These are phyloP conservation scores for Plantago elongata DNA, from an alignment of 257 asterid species.

Conservation along the genomic window DNA sequence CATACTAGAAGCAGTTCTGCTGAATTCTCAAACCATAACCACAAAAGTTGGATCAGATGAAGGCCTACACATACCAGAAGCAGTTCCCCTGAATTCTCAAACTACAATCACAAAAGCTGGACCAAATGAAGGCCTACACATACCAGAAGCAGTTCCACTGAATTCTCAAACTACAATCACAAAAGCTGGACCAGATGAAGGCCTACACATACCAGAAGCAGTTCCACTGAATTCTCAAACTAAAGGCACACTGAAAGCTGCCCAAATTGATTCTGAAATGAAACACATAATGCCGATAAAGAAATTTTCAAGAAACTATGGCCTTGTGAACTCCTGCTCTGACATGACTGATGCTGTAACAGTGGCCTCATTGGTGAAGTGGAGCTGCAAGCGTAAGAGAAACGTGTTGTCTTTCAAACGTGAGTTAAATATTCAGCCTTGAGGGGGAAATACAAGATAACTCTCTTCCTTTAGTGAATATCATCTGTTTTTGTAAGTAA, in stretches of 20 bases:
- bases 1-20: background rate
- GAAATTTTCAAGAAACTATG: conserved; percentile 27
- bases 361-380: background rate
- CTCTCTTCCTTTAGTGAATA: background rate
- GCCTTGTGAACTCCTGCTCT: conserved; percentile 6
- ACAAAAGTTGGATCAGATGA: conserved; percentile 2
- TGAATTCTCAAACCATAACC: background rate
- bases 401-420: background rate
- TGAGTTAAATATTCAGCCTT: background rate
- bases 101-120: background rate
- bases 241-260: background rate
- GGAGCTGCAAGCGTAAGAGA: conserved; percentile 18
- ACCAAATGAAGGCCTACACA: background rate
- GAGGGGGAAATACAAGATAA: background rate
- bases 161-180: background rate
- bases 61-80: background rate
- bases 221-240: background rate
- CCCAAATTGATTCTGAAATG: conserved; percentile 1
- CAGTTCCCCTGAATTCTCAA: background rate
- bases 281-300: background rate
- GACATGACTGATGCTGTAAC: background rate
- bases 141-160: background rate
- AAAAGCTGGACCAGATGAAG: background rate
- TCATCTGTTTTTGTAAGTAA: no score
- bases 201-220: background rate